Evolutionary conservation across 352 stramenopile species (phyloP).

Genomic region (Phytopythium kandeliae): DNA sequence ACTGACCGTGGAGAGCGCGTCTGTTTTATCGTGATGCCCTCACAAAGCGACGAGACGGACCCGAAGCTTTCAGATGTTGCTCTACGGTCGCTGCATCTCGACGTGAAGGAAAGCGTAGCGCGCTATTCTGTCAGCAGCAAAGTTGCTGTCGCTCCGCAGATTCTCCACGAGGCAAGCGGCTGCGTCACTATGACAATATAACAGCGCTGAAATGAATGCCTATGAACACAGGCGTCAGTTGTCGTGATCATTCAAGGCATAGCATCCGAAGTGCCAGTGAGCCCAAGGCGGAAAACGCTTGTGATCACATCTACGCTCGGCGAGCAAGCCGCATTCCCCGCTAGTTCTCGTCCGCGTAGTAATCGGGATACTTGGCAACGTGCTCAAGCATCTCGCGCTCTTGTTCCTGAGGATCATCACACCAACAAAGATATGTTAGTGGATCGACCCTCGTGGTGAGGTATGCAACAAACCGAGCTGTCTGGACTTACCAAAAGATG

Average conservation of each 20-base stretch:
- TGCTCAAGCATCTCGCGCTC: conserved; percentile 90
- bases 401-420: conserved; percentile 66
- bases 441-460: conserved; percentile 1
- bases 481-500: conserved; percentile 77
- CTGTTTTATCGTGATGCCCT: conserved; percentile 27
- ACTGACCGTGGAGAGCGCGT: conserved; percentile 14
- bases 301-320: too few species aligned
- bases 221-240: background rate
- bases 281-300: too few species aligned
- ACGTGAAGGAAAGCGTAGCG: conserved; percentile 26
- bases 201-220: too few species aligned
- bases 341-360: conserved; percentile 66
- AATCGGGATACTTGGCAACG: conserved; percentile 91
- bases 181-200: conserved; percentile 15
- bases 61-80: conserved; percentile 24
- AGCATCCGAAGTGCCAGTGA: too few species aligned
- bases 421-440: conserved; percentile 2
- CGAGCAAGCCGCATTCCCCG: background rate
- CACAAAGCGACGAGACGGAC: background rate
- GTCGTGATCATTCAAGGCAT: background rate
- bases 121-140: background rate
- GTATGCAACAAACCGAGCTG: conserved; percentile 5
- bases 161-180: conserved; percentile 19
- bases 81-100: conserved; percentile 39
- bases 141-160: conserved; percentile 8